A percentile compares a stretch with the other conserved stretches of the same genome.
Conservation (phyloP, 768 basidiomycete genomes). For the Suillus variegatus region DNA sequence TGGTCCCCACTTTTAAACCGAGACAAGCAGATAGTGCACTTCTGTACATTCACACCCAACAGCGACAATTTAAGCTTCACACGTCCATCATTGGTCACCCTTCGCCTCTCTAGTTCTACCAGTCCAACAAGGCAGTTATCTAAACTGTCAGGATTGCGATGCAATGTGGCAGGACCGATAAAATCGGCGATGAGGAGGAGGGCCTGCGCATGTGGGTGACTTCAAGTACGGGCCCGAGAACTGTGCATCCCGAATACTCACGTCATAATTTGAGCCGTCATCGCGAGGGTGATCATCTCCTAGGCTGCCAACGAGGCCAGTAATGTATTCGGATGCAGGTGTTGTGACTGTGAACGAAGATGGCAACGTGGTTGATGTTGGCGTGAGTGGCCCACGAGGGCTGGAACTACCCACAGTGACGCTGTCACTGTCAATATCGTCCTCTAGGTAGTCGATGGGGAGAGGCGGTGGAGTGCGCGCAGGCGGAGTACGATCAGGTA, state of each 20-base stretch:
- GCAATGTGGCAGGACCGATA: conserved; percentile 52
- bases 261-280: conserved; percentile 65
- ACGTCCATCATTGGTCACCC: conserved; percentile 63
- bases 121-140: conserved; percentile 36
- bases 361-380: conserved; percentile 27
- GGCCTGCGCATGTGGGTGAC: conserved; percentile 41
- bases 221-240: conserved; percentile 20
- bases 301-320: conserved; percentile 59
- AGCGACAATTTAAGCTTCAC: conserved; percentile 70
- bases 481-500: conserved; percentile 7
- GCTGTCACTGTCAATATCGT: conserved; percentile 30
- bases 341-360: conserved; percentile 33
- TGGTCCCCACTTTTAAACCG: conserved; percentile 64
- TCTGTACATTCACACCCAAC: conserved; percentile 62
- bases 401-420: conserved; percentile 27
- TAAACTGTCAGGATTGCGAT: conserved; percentile 18
- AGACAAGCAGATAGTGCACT: conserved; percentile 72
- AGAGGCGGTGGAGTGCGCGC: conserved; percentile 18
- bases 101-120: conserved; percentile 59
- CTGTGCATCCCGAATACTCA: conserved; percentile 39
- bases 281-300: conserved; percentile 40
- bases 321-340: conserved; percentile 57
- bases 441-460: conserved; percentile 26
- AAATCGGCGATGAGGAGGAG: conserved; percentile 62
- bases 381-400: conserved; percentile 33